phyloP scores from a whole-genome alignment of 768 basidiomycete species.

The Coprinellus micaceus region DNA sequence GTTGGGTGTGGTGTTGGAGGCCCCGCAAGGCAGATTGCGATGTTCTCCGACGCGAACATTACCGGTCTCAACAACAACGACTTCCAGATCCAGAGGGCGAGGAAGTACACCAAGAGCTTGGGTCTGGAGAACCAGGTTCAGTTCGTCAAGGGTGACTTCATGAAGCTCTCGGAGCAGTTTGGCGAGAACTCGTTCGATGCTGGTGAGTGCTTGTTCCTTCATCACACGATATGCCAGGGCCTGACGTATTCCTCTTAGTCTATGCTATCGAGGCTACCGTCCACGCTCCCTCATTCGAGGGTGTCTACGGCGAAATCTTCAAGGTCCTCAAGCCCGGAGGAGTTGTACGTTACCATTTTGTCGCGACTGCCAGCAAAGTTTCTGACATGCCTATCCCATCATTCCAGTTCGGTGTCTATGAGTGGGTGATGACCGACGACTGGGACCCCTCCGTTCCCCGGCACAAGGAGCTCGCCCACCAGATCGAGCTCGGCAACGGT shows the following conservation, averaged over 20 bases:
- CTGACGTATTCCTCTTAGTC: slow-evolving; percentile 41
- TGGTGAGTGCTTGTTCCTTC: slow-evolving; percentile 43
- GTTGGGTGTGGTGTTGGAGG: slow-evolving; percentile 99
- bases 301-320: slow-evolving; percentile 89
- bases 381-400: not conserved
- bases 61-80: slow-evolving; percentile 94
- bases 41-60: slow-evolving; percentile 81
- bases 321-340: slow-evolving; percentile 97
- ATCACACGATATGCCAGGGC: not conserved
- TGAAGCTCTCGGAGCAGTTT: slow-evolving; percentile 89
- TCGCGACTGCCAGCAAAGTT: not conserved
- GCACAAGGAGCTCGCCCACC: slow-evolving; percentile 89
- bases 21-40: slow-evolving; percentile 92
- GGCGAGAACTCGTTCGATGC: slow-evolving; percentile 94
- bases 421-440: slow-evolving; percentile 97
- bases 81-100: slow-evolving; percentile 88
- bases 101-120: slow-evolving; percentile 71
- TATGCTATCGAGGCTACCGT: slow-evolving; percentile 98
- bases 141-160: slow-evolving; percentile 93
- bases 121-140: slow-evolving; percentile 74
- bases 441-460: slow-evolving; percentile 84
- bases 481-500: slow-evolving; percentile 91
- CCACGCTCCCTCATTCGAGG: slow-evolving; percentile 94
- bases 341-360: slow-evolving; percentile 50
- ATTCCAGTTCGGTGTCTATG: slow-evolving; percentile 89